Base-by-base conservation (phyloP, 345 rosid genomes). In the Salix koriyanagi region DNA sequence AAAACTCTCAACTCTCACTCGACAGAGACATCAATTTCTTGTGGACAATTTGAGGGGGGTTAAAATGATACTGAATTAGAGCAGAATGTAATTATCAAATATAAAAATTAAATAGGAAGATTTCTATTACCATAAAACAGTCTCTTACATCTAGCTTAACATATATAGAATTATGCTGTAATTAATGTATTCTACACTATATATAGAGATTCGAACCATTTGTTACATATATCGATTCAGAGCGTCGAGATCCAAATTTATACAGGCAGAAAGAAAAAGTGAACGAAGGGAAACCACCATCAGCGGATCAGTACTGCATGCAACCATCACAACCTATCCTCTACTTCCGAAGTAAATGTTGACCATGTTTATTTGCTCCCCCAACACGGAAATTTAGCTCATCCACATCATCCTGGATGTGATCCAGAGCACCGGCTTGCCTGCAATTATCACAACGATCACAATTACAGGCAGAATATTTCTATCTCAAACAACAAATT, bases 291-390 rank as follows among this genome's bases (percentile, higher is more conserved):
- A 9, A 11, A 26, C 36, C 56, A 36, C 11, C 7, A 28, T 21
- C 30, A 67, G 77, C 28, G 60, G 50, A 23, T 41, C 60, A 58
- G 58, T 16, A 34, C 66, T 65, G 61, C 18, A 37, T 25, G 18
- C 28, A 36, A 71, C 56, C 60, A n/a, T 12, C 4, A 32, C 56
- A 16, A 39, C 54, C 37, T 67, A 37, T 36, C 54, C 36, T 21
- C 89, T 90, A 96, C 88, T 93, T 93, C 46, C 95, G 76, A 46
- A 96, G 97, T 81, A 96, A 83, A 69, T 79, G 89, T 8, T 88
- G 94, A 58, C 86, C 89, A 0, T 86, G 89, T 64, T 77, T 90
- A 81, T 89, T 90, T 13, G 97, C 94, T 60, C 86, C 87, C 60
- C 77, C 77, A 9, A 93, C 86, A 5, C 99, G 97, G 73, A 69